Percentiles rank a stretch among this genome's conserved stretches.
Evolutionary conservation across 2,329 filamentous ascomycete species (phyloP).

Genomic region (Ceratocystis destructans): DNA sequence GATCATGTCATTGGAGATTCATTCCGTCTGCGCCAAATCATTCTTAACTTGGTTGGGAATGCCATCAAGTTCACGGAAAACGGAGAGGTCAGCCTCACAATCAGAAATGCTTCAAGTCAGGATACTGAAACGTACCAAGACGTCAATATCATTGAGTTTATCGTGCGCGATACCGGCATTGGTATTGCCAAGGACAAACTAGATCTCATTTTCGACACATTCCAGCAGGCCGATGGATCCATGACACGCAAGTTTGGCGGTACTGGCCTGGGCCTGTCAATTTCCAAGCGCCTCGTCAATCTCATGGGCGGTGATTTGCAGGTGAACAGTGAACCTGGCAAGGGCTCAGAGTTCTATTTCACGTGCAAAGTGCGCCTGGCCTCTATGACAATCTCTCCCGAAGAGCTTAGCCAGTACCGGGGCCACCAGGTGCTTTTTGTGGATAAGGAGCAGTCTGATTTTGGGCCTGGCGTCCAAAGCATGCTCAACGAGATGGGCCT

Average conservation of each 20-base stretch:
- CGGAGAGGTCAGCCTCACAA: conserved; percentile 90
- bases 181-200: conserved; percentile 92
- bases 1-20: conserved; percentile 94
- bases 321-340: conserved; percentile 85
- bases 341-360: conserved; percentile 91
- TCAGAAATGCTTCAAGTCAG: conserved; percentile 38
- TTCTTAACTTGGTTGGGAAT: conserved; percentile 92
- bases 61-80: conserved; percentile 98
- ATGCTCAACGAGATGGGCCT: conserved; percentile 72
- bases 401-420: conserved; percentile 78
- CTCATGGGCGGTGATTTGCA: conserved; percentile 94
- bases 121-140: conserved; percentile 49
- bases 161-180: conserved; percentile 91
- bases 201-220: conserved; percentile 95
- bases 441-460: conserved; percentile 72
- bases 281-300: conserved; percentile 87
- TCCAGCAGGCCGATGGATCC: conserved; percentile 94
- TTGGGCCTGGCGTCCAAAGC: conserved; percentile 58
- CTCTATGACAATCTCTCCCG: conserved; percentile 59
- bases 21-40: conserved; percentile 91
- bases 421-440: conserved; percentile 89
- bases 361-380: conserved; percentile 83
- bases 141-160: conserved; percentile 84
- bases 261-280: conserved; percentile 84
- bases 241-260: conserved; percentile 94